Evolutionary conservation across 2,329 filamentous ascomycete species (phyloP), one percentile per base, ranked within the genome.

Genomic region (Alternaria metachromatica): DNA sequence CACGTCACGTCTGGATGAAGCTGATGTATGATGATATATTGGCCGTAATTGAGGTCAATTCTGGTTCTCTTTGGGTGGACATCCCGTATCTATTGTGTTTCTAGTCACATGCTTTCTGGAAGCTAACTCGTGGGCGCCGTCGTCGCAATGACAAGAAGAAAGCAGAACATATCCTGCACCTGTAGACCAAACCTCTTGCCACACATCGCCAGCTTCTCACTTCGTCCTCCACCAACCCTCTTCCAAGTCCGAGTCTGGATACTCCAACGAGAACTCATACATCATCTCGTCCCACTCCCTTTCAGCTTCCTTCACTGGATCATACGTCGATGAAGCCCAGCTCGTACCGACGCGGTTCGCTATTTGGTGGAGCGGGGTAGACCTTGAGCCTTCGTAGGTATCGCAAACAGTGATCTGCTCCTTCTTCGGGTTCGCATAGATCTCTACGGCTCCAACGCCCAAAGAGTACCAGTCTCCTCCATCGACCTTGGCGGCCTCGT

Each of bases 341-440:
- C n/a, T 20, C 18, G 11, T 44, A 6, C 4, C 20, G 28, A 11
- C 10, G 28, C 28, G 28, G 6, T 6, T 21, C 18, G 18, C 8
- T 11, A 11, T 26, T 1, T 10, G n/a, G n/a, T n/a, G 45, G 15
- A 28, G 5, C 6, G 3, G 5, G 18, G 9, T 12, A 28, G 10
- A 9, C 46, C 25, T 8, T 5, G 0, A 1, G 25, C 10, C 26
- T 13, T 2, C 7, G 10, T 7, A 49, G 46, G 9, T 18, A 2
- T n/a, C 3, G 4, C 15, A 11, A 13, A 28, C 2, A 2, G 1
- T 18, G 10, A 28, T 5, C 0, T 0, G 0, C 10, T 33, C 30
- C 30, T 33, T 33, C 5, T 15, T 15, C 5, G 6, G 6, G 2
- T 33, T 33, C 1, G 13, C 13, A 7, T 33, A 33, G 6, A 33